Evolutionary conservation across 495 filamentous ascomycete species (phyloP).

Genomic region (Neurospora sp.): DNA sequence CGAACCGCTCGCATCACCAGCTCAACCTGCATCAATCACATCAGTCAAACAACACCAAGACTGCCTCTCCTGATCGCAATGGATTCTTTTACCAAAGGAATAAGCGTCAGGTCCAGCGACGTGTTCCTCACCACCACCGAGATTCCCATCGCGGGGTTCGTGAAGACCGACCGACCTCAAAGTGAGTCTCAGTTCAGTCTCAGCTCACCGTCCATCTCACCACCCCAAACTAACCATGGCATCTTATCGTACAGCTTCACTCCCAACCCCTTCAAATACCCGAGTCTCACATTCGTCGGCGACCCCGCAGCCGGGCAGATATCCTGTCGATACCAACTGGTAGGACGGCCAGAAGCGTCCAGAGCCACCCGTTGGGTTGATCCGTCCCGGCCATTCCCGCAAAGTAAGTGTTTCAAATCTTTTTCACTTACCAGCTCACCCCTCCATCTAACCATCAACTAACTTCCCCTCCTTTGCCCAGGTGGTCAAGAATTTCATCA

Average conservation of each 20-base stretch:
- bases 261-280: background rate
- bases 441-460: background rate
- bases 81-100: background rate
- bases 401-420: background rate
- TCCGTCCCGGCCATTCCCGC: background rate
- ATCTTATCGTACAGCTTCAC: background rate
- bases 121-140: background rate
- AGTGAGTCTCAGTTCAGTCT: background rate
- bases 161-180: background rate
- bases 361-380: background rate
- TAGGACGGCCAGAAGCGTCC: background rate
- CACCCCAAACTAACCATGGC: background rate
- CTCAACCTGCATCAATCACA: background rate
- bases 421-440: background rate
- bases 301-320: background rate
- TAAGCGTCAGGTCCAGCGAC: background rate
- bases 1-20: background rate
- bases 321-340: background rate
- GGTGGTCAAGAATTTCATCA: background rate
- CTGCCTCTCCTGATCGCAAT: background rate
- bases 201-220: background rate
- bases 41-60: background rate
- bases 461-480: background rate
- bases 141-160: background rate
- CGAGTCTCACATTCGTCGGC: background rate